Conservation (phyloP, 2,329 filamentous ascomycete genomes). For the Aspergillus sp. region DNA sequence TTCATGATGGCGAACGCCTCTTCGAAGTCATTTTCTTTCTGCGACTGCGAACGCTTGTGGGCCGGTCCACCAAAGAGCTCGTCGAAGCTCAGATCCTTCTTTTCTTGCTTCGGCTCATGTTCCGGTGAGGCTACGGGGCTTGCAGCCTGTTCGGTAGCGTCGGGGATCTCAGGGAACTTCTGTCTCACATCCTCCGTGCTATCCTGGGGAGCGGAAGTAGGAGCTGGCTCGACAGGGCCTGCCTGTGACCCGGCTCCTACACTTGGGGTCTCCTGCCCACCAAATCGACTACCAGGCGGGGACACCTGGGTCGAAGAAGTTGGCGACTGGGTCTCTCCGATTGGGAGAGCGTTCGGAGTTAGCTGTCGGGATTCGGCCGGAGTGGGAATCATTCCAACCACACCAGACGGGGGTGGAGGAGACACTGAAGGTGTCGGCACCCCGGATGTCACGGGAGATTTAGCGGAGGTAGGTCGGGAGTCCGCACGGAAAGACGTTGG, state of each 20-base stretch:
- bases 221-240: slow-evolving; percentile 27
- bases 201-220: slow-evolving; percentile 28
- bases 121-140: slow-evolving; percentile 48
- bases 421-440: slow-evolving; percentile 62
- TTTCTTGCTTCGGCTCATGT: slow-evolving; percentile 20
- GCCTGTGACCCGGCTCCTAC: slow-evolving; percentile 43
- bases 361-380: slow-evolving; percentile 74
- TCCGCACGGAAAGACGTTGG: slow-evolving; percentile 61
- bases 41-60: slow-evolving; percentile 44
- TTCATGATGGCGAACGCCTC: slow-evolving; percentile 46
- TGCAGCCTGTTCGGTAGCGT: slow-evolving; percentile 15
- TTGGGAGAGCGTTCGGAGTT: slow-evolving; percentile 71
- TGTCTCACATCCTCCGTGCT: slow-evolving; percentile 23
- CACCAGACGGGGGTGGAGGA: slow-evolving; percentile 49
- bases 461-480: slow-evolving; percentile 40
- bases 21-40: slow-evolving; percentile 47
- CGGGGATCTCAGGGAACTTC: slow-evolving; percentile 20
- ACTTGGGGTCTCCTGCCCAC: slow-evolving; percentile 48
- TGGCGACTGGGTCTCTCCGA: slow-evolving; percentile 65
- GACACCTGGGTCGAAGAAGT: slow-evolving; percentile 77
- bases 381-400: slow-evolving; percentile 48
- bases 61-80: slow-evolving; percentile 44
- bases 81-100: slow-evolving; percentile 43
- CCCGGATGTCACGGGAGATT: slow-evolving; percentile 45
- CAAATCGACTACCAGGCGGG: slow-evolving; percentile 65